Conservation (phyloP, 768 basidiomycete genomes). For the Gyrodon lividus region DNA sequence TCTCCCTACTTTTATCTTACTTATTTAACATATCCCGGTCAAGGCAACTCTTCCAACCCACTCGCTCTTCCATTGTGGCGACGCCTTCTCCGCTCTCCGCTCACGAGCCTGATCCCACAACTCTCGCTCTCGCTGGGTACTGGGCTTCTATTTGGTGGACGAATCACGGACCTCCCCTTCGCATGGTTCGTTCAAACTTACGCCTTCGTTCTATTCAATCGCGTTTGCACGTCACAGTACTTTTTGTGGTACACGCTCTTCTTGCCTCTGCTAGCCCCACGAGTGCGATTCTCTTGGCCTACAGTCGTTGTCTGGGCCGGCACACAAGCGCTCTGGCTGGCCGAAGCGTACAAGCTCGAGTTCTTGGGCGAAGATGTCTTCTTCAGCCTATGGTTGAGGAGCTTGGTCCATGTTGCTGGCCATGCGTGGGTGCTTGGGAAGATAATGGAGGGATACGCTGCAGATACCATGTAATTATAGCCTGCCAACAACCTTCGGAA, state of each 20-base stretch:
- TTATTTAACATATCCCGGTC: constrained; percentile 76
- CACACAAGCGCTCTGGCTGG: constrained; percentile 85
- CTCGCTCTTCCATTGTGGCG: constrained; percentile 35
- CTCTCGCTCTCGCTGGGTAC: constrained; percentile 66
- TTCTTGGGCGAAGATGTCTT: constrained; percentile 79
- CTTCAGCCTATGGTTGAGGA: constrained; percentile 71
- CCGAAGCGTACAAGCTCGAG: constrained; percentile 88
- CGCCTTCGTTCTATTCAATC: constrained; percentile 93
- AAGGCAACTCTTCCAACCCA: constrained; percentile 14
- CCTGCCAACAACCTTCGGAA: background rate
- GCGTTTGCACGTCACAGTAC: constrained; percentile 98
- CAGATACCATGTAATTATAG: background rate
- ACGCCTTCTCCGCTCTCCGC: constrained; percentile 61
- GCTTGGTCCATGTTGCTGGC: constrained; percentile 69
- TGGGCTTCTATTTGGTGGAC: constrained; percentile 69
- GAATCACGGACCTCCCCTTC: constrained; percentile 62
- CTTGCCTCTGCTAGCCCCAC: constrained; percentile 77
- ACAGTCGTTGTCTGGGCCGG: constrained; percentile 66
- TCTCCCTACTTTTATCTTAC: constrained; percentile 96
- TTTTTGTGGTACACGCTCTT: constrained; percentile 96
- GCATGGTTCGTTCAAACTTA: constrained; percentile 92
- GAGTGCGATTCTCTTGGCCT: constrained; percentile 49
- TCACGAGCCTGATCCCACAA: constrained; percentile 84
- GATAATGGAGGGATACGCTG: constrained; percentile 52
- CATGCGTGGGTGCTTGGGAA: constrained; percentile 79